phyloP scores from a whole-genome alignment of 805 yeast genomes.

The Yamadazyma nakazawae region DNA sequence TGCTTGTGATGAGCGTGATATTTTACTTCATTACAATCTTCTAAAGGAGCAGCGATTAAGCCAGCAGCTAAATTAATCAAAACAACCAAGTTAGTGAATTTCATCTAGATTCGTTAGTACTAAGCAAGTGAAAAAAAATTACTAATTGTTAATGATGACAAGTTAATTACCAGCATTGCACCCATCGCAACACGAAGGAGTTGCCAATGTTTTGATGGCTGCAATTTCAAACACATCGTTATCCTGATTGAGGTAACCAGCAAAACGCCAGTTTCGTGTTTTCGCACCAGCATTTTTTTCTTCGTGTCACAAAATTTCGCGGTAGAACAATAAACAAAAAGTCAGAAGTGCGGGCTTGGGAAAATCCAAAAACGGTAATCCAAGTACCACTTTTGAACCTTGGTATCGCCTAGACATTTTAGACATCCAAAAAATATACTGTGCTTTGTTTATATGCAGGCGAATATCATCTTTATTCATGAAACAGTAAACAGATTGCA shows the following conservation, averaged over 20 bases:
- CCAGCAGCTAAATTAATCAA: slow-evolving; percentile 3
- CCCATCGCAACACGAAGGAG: background rate
- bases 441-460: background rate
- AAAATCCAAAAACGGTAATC: slow-evolving; percentile 2
- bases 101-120: slow-evolving; percentile 11
- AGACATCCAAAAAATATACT: background rate
- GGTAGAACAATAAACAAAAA: background rate
- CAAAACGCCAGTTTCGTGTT: slow-evolving; percentile 2
- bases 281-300: slow-evolving; percentile 1
- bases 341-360: background rate
- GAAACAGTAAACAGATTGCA: background rate
- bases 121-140: background rate
- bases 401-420: slow-evolving; percentile 1
- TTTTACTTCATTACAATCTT: slow-evolving; percentile 15
- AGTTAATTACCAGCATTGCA: background rate
- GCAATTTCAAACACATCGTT: background rate
- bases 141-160: background rate
- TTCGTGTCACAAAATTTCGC: slow-evolving; percentile 2
- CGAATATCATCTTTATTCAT: too few relatives aligned
- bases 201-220: slow-evolving; percentile 2
- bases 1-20: slow-evolving; percentile 61
- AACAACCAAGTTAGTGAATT: slow-evolving; percentile 12
- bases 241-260: slow-evolving; percentile 3
- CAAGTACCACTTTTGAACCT: slow-evolving; percentile 3
- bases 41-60: slow-evolving; percentile 13